Base-by-base conservation (phyloP, 805 yeast genomes). In the Yarrowia alimentaria region DNA sequence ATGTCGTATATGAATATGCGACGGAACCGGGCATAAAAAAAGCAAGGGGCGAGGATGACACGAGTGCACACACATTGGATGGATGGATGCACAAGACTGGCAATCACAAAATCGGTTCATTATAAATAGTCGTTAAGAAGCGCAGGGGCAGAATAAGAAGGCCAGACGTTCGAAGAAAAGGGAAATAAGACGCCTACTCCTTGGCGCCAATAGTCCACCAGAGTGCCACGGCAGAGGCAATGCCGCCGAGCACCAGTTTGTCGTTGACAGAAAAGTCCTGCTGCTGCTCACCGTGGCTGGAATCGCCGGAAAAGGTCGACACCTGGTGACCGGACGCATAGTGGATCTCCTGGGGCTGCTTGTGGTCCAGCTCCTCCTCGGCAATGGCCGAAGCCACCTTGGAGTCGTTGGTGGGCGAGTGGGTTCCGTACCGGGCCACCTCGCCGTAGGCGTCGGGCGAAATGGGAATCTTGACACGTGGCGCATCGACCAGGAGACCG, bases 201-300 rank as follows among this genome's bases (percentile, higher is more conserved):
- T 54, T 55, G 26, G n/a, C n/a, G n/a, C n/a, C n/a, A n/a, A n/a
- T n/a, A 8, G 57, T 54, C 69, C 70, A 67, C 71, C 72, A 67
- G 7, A 61, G 66, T 0, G 63, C 62, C 8, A 68, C 61, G 9
- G 57, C 63, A 4, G 60, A 68, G 1, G 60, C 59, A 28, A 69
- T 54, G 2, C 61, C 62, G 8, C 60, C 54, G 19, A 69, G 56
- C 47, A 66, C 56, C 12, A 60, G 42, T 59, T 64, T 66, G 54
- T 69, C 73, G 16, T 51, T 31, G 24, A 14, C 6, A 20, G 32
- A 19, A 43, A 51, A 34, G 19, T 47, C 25, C 14, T 14, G 20
- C 1, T 24, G n/a, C 26, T 2, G 6, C 20, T 3, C 12, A 2
- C 10, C 51, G 6, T 26, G 18, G 4, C n/a, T 17, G 11, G 47